These are phyloP conservation scores for Eruca vesicaria DNA, from an alignment of 441 rosid species.

Conservation along the genomic window DNA sequence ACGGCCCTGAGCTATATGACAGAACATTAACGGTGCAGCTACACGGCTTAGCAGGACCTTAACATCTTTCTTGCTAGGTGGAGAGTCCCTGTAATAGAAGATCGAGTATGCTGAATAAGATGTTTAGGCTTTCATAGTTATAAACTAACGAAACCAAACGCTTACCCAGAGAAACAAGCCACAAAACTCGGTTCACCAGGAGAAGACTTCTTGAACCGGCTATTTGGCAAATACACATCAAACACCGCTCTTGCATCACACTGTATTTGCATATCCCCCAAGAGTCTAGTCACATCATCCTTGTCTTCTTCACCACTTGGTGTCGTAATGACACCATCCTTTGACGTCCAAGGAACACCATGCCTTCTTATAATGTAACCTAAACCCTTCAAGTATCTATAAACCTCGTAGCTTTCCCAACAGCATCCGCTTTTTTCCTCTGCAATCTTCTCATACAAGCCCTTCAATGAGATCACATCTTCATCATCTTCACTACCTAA, in stretches of 20 bases:
- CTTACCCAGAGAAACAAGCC: slow-evolving; percentile 60
- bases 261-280: slow-evolving; percentile 45
- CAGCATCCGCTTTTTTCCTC: slow-evolving; percentile 44
- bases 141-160: neutral
- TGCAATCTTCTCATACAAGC: slow-evolving; percentile 52
- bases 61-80: slow-evolving; percentile 53
- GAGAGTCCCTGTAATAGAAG: slow-evolving; percentile 44
- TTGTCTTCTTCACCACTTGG: slow-evolving; percentile 2
- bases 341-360: slow-evolving; percentile 62
- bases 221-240: slow-evolving; percentile 72
- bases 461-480: slow-evolving; percentile 39
- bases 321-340: slow-evolving; percentile 30
- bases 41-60: slow-evolving; percentile 48
- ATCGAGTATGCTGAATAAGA: neutral
- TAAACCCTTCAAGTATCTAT: slow-evolving; percentile 63
- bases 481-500: slow-evolving; percentile 46
- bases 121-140: neutral
- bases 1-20: slow-evolving; percentile 45
- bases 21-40: slow-evolving; percentile 31
- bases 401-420: slow-evolving; percentile 69
- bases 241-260: slow-evolving; percentile 47
- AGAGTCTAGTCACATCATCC: slow-evolving; percentile 30
- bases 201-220: slow-evolving; percentile 75
- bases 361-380: slow-evolving; percentile 74
- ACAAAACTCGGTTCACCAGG: slow-evolving; percentile 72